Evolutionary conservation across 345 rosid genomes (phyloP).

Genomic region (Aethionema arabicum): DNA sequence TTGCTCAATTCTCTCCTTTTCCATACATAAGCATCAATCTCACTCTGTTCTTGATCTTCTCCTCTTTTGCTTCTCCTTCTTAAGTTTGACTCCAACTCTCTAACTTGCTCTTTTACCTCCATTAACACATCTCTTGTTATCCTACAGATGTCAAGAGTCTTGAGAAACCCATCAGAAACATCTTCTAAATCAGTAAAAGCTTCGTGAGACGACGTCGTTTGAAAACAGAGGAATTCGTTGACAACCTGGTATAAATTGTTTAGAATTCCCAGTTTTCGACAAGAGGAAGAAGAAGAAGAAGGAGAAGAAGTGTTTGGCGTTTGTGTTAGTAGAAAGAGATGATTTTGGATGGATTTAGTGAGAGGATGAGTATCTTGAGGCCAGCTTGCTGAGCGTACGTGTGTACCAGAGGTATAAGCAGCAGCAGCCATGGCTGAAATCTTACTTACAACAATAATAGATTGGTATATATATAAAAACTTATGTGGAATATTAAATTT

Average conservation of each 20-base stretch:
- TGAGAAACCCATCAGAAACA: constrained; percentile 45
- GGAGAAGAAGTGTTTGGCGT: constrained; percentile 29
- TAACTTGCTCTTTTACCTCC: constrained; percentile 35
- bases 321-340: constrained; percentile 32
- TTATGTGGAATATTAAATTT: not conserved
- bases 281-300: constrained; percentile 26
- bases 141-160: constrained; percentile 43
- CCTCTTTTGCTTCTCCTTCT: constrained; percentile 32
- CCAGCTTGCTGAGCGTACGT: constrained; percentile 46
- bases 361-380: constrained; percentile 40
- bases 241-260: constrained; percentile 38
- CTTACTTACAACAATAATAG: not conserved
- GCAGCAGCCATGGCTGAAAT: constrained; percentile 17
- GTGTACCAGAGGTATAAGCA: constrained; percentile 25
- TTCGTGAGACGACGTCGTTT: constrained; percentile 28
- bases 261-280: constrained; percentile 35
- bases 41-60: constrained; percentile 25
- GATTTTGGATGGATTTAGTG: constrained; percentile 34
- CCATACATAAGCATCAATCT: constrained; percentile 28
- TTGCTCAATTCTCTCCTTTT: constrained; percentile 41
- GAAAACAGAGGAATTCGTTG: constrained; percentile 36
- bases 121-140: constrained; percentile 40
- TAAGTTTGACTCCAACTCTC: constrained; percentile 39
- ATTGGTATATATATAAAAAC: constrained; percentile 11
- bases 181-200: constrained; percentile 35